Conservation (phyloP, 352 stramenopile species). For the Elongisporangium prolatum region DNA sequence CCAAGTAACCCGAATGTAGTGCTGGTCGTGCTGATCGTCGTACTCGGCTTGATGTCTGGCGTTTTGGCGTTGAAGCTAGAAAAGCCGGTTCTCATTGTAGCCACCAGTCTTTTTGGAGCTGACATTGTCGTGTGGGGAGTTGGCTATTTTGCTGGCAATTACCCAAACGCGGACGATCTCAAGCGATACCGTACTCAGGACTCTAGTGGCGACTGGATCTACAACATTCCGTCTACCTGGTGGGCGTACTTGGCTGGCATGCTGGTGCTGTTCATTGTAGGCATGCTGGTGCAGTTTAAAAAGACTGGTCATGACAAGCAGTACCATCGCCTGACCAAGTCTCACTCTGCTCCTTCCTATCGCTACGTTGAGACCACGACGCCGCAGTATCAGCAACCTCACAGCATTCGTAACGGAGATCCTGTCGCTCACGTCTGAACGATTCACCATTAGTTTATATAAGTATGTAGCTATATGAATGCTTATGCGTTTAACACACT, state of each 20-base stretch:
- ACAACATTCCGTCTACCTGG: slow-evolving; percentile 51
- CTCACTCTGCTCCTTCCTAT: not conserved
- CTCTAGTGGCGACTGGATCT: slow-evolving; percentile 36
- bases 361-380: slow-evolving; percentile 23
- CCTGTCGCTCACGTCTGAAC: slow-evolving; percentile 26
- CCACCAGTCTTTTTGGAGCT: slow-evolving; percentile 50
- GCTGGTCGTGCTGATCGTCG: slow-evolving; percentile 42
- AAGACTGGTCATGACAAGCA: slow-evolving; percentile 33
- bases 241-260: slow-evolving; percentile 54
- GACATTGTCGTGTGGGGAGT: slow-evolving; percentile 47
- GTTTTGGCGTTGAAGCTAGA: slow-evolving; percentile 43
- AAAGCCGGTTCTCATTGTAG: slow-evolving; percentile 44
- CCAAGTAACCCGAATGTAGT: slow-evolving; percentile 39
- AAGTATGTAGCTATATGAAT: not conserved
- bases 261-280: slow-evolving; percentile 46
- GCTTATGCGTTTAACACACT: too few species aligned
- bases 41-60: slow-evolving; percentile 31
- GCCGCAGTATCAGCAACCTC: slow-evolving; percentile 5
- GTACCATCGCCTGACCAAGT: slow-evolving; percentile 17
- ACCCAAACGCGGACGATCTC: slow-evolving; percentile 44
- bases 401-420: slow-evolving; percentile 23
- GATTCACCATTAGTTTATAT: not conserved
- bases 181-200: slow-evolving; percentile 31
- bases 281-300: slow-evolving; percentile 52
- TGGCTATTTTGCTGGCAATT: slow-evolving; percentile 61